Evolutionary conservation across 306 rosid genomes (phyloP).

Genomic region (Betula pendula): DNA sequence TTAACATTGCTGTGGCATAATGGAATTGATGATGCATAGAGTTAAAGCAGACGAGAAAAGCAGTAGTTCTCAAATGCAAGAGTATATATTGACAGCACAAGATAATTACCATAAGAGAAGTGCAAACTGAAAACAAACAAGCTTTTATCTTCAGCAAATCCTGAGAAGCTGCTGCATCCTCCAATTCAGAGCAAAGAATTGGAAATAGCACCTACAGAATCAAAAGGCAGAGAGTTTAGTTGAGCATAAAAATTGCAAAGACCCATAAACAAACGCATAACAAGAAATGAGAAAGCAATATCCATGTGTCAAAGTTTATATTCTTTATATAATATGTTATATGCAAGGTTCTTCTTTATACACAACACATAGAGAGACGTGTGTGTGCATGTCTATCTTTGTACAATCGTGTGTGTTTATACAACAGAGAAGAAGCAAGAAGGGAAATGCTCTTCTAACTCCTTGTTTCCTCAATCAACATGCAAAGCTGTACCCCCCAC

Average conservation of each 20-base stretch:
- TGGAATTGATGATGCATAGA: constrained; percentile 22
- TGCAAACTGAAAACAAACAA: constrained; percentile 77
- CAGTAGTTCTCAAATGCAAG: constrained; percentile 13
- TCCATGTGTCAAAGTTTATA: neutral
- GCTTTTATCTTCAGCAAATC: constrained; percentile 60
- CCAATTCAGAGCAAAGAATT: constrained; percentile 50
- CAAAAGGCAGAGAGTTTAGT: constrained; percentile 16
- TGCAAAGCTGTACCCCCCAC: neutral
- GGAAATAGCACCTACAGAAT: constrained; percentile 69
- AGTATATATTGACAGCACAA: neutral
- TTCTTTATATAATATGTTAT: too few species aligned
- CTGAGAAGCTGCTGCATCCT: constrained; percentile 47
- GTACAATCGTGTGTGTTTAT: neutral
- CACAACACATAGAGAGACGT: too few species aligned
- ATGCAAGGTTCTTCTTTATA: too few species aligned
- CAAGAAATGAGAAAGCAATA: neutral
- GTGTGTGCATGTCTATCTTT: too few species aligned
- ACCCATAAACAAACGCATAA: neutral
- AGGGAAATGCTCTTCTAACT: neutral
- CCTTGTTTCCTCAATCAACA: neutral
- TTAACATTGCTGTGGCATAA: constrained; percentile 19
- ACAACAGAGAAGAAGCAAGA: neutral
- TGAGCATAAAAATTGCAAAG: constrained; percentile 18
- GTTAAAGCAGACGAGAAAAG: constrained; percentile 18
- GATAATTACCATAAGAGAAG: constrained; percentile 74